These are phyloP conservation scores for Nannizzia gypsea DNA, from an alignment of 2,329 filamentous ascomycete species.

Conservation along the genomic window DNA sequence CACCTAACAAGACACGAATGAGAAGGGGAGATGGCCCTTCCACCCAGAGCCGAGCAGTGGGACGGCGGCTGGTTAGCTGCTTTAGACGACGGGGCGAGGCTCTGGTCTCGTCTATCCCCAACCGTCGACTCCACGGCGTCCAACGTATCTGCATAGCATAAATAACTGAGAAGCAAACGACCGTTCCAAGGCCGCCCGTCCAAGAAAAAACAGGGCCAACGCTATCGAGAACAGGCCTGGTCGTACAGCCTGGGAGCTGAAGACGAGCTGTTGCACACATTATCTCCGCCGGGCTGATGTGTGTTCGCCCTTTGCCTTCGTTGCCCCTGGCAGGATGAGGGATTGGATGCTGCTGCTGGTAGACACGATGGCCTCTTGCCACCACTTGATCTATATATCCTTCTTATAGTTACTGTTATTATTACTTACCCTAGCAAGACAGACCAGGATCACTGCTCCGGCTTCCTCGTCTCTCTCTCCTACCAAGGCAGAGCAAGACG, in stretches of 20 bases:
- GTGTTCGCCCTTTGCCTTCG: neutral
- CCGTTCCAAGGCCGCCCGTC: too few species aligned
- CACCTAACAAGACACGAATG: neutral
- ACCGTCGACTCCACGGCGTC: too few species aligned
- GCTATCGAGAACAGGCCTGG: neutral
- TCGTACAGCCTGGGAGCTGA: neutral
- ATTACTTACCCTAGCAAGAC: neutral
- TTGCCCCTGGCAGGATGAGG: neutral
- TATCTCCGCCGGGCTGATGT: slow-evolving; percentile 3
- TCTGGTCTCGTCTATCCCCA: neutral
- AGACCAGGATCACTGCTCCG: neutral
- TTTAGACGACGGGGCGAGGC: neutral
- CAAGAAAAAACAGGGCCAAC: neutral
- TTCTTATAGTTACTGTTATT: neutral
- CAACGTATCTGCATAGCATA: too few species aligned
- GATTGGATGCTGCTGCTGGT: neutral
- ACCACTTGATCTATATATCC: neutral
- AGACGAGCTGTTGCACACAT: neutral
- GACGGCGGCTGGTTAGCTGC: neutral
- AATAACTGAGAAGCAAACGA: too few species aligned
- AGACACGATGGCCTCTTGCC: neutral
- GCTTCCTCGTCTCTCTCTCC: too few species aligned
- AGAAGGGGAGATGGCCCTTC: neutral
- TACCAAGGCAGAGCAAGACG: neutral
- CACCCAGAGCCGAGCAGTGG: neutral